Conservation (phyloP, 768 basidiomycete species). For the Pleurotus eryngii region DNA sequence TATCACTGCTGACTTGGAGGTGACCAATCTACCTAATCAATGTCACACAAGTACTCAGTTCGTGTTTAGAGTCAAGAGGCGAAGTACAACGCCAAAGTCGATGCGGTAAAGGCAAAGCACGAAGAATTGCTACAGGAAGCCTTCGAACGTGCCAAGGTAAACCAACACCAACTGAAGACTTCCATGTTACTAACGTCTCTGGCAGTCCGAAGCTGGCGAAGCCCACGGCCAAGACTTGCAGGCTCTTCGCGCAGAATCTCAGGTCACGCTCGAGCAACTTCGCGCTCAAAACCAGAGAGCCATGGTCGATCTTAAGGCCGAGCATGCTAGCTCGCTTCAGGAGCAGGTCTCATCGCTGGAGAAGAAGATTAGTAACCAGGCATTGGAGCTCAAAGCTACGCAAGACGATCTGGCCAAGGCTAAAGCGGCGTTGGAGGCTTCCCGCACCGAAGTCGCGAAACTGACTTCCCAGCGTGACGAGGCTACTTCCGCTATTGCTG, state of each 20-base stretch:
- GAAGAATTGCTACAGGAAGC: conserved; percentile 59
- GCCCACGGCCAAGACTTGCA: conserved; percentile 70
- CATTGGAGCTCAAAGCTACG: conserved; percentile 78
- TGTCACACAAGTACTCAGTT: not conserved
- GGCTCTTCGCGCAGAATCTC: conserved; percentile 61
- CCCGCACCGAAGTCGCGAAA: conserved; percentile 50
- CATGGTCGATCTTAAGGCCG: conserved; percentile 58
- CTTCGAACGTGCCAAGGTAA: conserved; percentile 76
- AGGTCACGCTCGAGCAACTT: conserved; percentile 67
- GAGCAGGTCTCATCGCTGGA: conserved; percentile 52
- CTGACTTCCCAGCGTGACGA: conserved; percentile 66
- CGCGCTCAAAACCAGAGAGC: conserved; percentile 56
- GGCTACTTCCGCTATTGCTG: conserved; percentile 42
- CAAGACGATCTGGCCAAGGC: conserved; percentile 80
- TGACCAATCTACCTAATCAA: conserved; percentile 27
- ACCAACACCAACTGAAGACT: conserved; percentile 10
- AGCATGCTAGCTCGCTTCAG: conserved; percentile 61
- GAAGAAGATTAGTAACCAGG: conserved; percentile 61
- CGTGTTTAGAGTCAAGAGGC: conserved; percentile 59
- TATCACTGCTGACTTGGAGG: conserved; percentile 64
- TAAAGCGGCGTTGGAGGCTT: conserved; percentile 53
- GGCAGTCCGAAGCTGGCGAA: conserved; percentile 67
- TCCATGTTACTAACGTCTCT: conserved; percentile 11
- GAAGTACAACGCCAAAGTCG: conserved; percentile 64
- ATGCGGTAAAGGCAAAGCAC: conserved; percentile 64